Conservation (phyloP, 2,329 filamentous ascomycete genomes). For the Fonsecaea monophora region DNA sequence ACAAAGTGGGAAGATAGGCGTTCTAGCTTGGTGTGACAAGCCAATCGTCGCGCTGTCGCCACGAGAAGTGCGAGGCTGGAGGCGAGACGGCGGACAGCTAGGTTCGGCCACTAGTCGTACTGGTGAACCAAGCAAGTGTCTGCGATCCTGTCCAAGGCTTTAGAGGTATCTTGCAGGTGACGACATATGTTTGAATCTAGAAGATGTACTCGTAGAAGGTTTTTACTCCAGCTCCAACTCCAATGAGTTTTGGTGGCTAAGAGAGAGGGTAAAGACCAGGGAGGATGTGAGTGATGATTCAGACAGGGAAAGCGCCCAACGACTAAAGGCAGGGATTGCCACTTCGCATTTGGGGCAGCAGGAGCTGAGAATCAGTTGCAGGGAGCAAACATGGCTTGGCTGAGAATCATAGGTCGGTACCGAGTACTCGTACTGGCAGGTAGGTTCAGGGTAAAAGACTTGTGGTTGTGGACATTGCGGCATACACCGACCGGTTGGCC, state of each 20-base stretch:
- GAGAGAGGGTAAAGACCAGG: neutral
- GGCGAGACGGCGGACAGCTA: slow-evolving; percentile 6
- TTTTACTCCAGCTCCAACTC: too few relatives aligned
- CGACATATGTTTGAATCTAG: too few relatives aligned
- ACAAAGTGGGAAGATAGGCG: neutral
- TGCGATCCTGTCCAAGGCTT: neutral
- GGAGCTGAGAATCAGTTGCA: neutral
- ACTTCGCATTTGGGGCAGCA: neutral
- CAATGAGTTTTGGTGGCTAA: neutral
- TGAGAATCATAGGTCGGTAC: neutral
- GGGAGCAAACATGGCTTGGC: neutral
- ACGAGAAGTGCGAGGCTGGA: slow-evolving; percentile 18
- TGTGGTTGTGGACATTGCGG: neutral
- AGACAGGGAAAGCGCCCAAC: neutral
- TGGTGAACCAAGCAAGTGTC: neutral
- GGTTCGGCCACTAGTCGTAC: neutral
- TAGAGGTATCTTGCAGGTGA: neutral
- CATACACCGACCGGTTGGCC: neutral
- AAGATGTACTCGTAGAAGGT: too few relatives aligned
- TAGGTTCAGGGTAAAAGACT: neutral
- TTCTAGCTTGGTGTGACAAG: slow-evolving; percentile 2
- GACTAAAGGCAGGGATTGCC: neutral
- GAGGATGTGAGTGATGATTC: neutral
- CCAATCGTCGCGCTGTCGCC: neutral
- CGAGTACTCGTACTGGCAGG: neutral